These are phyloP conservation scores for Cytospora piceae DNA, from an alignment of 2,329 filamentous ascomycete genomes.

Conservation along the genomic window DNA sequence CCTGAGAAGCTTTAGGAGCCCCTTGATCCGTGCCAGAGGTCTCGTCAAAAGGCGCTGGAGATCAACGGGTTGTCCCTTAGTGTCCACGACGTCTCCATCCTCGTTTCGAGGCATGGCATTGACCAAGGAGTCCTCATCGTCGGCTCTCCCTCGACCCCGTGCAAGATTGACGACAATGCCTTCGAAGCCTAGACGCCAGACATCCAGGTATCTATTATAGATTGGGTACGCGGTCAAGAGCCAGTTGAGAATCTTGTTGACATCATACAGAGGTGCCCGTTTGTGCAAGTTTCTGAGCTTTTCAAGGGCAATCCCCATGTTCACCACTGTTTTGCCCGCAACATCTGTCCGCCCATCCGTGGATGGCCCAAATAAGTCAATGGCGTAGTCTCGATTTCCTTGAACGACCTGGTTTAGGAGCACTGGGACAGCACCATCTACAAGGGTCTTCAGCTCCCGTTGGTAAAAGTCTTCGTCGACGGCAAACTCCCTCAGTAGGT, in stretches of 20 bases:
- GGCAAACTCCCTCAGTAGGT: conserved; percentile 78
- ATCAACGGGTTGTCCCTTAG: conserved; percentile 86
- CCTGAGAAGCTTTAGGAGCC: conserved; percentile 82
- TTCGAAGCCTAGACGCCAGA: conserved; percentile 92
- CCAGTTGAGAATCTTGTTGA: conserved; percentile 77
- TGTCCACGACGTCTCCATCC: conserved; percentile 69
- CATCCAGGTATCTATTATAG: conserved; percentile 83
- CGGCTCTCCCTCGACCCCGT: conserved; percentile 57
- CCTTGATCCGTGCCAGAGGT: conserved; percentile 84
- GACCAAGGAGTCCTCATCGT: conserved; percentile 64
- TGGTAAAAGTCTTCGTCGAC: conserved; percentile 87
- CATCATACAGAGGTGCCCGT: conserved; percentile 74
- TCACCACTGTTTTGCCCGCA: conserved; percentile 84
- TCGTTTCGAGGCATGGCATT: conserved; percentile 64
- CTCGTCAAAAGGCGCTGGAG: conserved; percentile 91
- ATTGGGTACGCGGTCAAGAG: conserved; percentile 75
- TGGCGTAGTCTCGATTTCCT: conserved; percentile 64
- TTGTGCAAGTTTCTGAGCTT: conserved; percentile 80
- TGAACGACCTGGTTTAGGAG: conserved; percentile 83
- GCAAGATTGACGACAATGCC: conserved; percentile 93
- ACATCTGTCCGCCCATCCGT: conserved; percentile 57
- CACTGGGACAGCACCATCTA: conserved; percentile 94
- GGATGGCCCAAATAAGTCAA: conserved; percentile 68
- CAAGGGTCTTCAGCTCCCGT: conserved; percentile 87
- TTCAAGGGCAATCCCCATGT: conserved; percentile 91